Conservation (phyloP, 345 rosid species). For the Camelina sativa region DNA sequence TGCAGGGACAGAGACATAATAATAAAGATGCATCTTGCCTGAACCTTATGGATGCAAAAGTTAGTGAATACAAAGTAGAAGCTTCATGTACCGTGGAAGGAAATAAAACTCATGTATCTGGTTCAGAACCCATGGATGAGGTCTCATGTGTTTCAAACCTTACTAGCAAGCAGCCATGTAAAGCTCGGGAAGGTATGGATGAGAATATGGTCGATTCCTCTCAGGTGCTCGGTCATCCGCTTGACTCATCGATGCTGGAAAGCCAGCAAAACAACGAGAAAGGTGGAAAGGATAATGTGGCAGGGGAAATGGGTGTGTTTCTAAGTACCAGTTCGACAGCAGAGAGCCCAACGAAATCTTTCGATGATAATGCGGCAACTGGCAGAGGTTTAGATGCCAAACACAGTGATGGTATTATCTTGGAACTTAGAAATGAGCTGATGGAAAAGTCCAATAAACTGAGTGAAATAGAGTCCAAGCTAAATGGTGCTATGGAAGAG, state of each 20-base stretch:
- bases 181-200: slow-evolving; percentile 88
- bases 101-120: slow-evolving; percentile 53
- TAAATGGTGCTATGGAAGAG: slow-evolving; percentile 76
- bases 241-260: slow-evolving; percentile 90
- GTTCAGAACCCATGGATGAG: slow-evolving; percentile 93
- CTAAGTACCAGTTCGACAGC: slow-evolving; percentile 85
- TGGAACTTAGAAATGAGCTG: slow-evolving; percentile 62
- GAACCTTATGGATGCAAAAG: slow-evolving; percentile 45
- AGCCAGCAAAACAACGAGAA: slow-evolving; percentile 68
- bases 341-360: slow-evolving; percentile 72
- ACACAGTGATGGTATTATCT: slow-evolving; percentile 47
- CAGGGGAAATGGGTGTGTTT: slow-evolving; percentile 66
- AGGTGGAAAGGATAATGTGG: slow-evolving; percentile 66
- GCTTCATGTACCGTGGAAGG: slow-evolving; percentile 51
- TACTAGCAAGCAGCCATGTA: slow-evolving; percentile 66
- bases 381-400: slow-evolving; percentile 51
- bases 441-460: slow-evolving; percentile 63
- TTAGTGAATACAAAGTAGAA: slow-evolving; percentile 55
- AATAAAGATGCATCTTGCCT: slow-evolving; percentile 56
- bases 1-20: slow-evolving; percentile 62
- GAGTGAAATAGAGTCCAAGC: slow-evolving; percentile 69
- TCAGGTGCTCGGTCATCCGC: slow-evolving; percentile 62
- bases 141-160: slow-evolving; percentile 85
- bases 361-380: slow-evolving; percentile 50
- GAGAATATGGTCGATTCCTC: slow-evolving; percentile 97